A percentile compares a stretch with the other conserved stretches of the same genome.
Conservation (phyloP, 2,329 filamentous ascomycete genomes). For the Cercospora sp. region DNA sequence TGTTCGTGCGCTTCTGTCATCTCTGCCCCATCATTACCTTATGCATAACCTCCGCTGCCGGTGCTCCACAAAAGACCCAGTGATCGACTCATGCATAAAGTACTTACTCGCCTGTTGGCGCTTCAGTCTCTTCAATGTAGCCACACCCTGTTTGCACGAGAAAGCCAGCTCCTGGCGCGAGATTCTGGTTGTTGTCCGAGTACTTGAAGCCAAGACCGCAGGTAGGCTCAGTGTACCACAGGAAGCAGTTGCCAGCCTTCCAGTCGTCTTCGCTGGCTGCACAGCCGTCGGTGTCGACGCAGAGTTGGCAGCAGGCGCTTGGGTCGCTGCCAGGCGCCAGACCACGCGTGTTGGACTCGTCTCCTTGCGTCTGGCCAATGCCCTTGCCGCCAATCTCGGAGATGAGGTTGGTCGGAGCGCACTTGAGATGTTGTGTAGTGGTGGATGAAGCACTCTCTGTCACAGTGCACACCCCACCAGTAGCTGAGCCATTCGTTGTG, state of each 20-base stretch:
- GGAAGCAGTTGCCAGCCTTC: conserved; percentile 33
- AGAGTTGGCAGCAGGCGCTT: conserved; percentile 33
- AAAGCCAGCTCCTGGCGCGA: conserved; percentile 29
- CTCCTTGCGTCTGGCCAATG: conserved; percentile 27
- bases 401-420: conserved; percentile 34
- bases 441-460: conserved; percentile 26
- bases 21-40: background rate
- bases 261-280: conserved; percentile 32
- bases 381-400: conserved; percentile 28
- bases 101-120: conserved; percentile 16
- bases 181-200: conserved; percentile 23
- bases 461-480: conserved; percentile 27
- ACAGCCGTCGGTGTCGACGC: conserved; percentile 30
- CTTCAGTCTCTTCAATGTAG: conserved; percentile 21
- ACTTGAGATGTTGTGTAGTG: conserved; percentile 33
- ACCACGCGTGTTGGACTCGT: conserved; percentile 28
- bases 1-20: conserved; percentile 1
- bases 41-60: background rate
- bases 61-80: background rate
- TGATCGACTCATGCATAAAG: background rate
- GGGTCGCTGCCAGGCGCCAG: conserved; percentile 29
- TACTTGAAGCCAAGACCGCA: conserved; percentile 32
- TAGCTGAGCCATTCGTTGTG: conserved; percentile 4
- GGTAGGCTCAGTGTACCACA: conserved; percentile 30
- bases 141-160: conserved; percentile 32